Evolutionary conservation across 768 basidiomycete species (phyloP).

Genomic region (Boletus reticulatus): DNA sequence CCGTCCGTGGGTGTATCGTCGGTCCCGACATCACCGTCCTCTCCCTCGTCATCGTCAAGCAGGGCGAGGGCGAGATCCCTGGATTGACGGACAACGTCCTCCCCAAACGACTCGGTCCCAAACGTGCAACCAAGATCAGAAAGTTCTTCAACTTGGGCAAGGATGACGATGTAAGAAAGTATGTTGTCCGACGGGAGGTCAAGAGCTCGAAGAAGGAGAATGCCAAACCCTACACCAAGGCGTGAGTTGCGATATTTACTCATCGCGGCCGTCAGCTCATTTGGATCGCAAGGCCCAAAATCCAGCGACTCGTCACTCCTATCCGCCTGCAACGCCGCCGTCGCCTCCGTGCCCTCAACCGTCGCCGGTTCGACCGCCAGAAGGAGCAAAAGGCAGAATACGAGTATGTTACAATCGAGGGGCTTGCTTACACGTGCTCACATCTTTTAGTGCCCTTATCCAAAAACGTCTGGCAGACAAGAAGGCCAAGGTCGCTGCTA

Average conservation of each 20-base stretch:
- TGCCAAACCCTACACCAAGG: constrained; percentile 96
- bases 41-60: constrained; percentile 92
- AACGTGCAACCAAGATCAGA: constrained; percentile 96
- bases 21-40: constrained; percentile 95
- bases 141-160: constrained; percentile 97
- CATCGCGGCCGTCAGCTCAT: background rate
- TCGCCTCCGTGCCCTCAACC: constrained; percentile 85
- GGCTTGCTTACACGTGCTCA: background rate
- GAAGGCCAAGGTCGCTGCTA: constrained; percentile 86
- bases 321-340: constrained; percentile 95
- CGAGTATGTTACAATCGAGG: constrained; percentile 51
- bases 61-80: constrained; percentile 87
- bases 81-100: constrained; percentile 90
- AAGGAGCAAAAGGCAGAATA: constrained; percentile 96
- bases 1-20: constrained; percentile 97
- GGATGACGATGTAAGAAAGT: constrained; percentile 98
- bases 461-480: constrained; percentile 91
- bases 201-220: constrained; percentile 82
- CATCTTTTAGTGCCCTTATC: constrained; percentile 53
- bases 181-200: constrained; percentile 92
- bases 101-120: constrained; percentile 95
- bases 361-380: constrained; percentile 84
- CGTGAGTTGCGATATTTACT: constrained; percentile 50
- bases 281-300: constrained; percentile 69
- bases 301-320: constrained; percentile 95